These are phyloP conservation scores for Malus orientalis DNA, from an alignment of 306 rosid species.

Conservation along the genomic window DNA sequence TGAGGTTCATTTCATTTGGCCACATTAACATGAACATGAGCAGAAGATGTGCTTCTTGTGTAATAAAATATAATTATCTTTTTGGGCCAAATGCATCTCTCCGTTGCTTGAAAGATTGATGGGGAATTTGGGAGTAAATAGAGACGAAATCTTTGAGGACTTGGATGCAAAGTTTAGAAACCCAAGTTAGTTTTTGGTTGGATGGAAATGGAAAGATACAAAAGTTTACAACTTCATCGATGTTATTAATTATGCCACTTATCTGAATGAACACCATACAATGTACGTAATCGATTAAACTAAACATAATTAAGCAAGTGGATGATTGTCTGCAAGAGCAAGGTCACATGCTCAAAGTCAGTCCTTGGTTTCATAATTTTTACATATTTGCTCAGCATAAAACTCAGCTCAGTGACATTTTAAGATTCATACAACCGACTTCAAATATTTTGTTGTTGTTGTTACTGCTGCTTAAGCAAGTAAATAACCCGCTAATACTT, in stretches of 20 bases:
- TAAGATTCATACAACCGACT: too few relatives aligned
- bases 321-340: background rate
- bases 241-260: background rate
- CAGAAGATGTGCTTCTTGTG: background rate
- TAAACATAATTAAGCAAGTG: background rate
- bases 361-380: slow-evolving; percentile 1
- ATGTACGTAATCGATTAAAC: background rate
- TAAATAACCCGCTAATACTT: background rate
- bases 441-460: too few relatives aligned
- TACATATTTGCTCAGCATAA: background rate
- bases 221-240: background rate
- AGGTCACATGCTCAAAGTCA: background rate
- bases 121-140: background rate
- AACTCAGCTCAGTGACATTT: too few relatives aligned
- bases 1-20: background rate
- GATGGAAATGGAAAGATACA: background rate
- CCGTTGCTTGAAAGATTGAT: slow-evolving; percentile 17
- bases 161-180: slow-evolving; percentile 10
- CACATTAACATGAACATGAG: background rate
- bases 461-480: background rate
- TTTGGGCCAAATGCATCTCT: slow-evolving; percentile 20
- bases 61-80: slow-evolving; percentile 9
- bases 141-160: slow-evolving; percentile 5
- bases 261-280: background rate
- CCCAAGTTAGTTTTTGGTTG: slow-evolving; percentile 11